Evolutionary conservation across 768 basidiomycete species (phyloP), one percentile per base, ranked within the genome.

Genomic region (Kwoniella dendrophila): DNA sequence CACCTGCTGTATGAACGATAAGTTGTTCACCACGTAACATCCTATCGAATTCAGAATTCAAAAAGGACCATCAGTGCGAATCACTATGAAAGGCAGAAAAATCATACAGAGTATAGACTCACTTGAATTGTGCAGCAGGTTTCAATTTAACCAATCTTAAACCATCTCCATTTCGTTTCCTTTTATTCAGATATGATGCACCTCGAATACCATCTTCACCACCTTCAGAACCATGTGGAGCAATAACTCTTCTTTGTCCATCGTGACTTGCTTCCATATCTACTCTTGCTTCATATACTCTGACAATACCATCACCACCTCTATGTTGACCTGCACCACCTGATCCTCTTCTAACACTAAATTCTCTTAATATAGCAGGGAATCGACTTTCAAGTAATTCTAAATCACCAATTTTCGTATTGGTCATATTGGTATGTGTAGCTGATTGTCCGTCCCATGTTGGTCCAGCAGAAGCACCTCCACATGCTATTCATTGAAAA

Each of bases 401-500:
- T 1, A 70, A 62, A 49, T 75, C 74, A 7, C 71, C 71, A 30
- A 73, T 73, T 12, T 66, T 66, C 24, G 71, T 73, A 47, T 70
- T 50, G 14, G 58, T 59, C 57, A 63, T 51, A 33, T 59, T 56
- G 20, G 40, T 44, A 51, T 75, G 73, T 8, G 71, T 69, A 34
- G 68, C 66, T 24, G 43, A 55, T 48, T 68, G 66, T 16, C 73
- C 71, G 40, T 75, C 69, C 73, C 73, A 75, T 33, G 63, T 63
- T 5, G 71, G 71, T 41, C 73, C 73, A 18, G 73, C 73, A 22
- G 71, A 71, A 24, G 69, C 59, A 50, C 73, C 73, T 27, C 73
- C 69, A 44, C 67, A 62, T 48, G 82, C 4, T 91, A 90, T 72
- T 92, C 7, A 94, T 0, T 91, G 92, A 45, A 93, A 81, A 74